phyloP scores from a whole-genome alignment of 805 yeast genomes.

The Metschnikowia anglica region DNA sequence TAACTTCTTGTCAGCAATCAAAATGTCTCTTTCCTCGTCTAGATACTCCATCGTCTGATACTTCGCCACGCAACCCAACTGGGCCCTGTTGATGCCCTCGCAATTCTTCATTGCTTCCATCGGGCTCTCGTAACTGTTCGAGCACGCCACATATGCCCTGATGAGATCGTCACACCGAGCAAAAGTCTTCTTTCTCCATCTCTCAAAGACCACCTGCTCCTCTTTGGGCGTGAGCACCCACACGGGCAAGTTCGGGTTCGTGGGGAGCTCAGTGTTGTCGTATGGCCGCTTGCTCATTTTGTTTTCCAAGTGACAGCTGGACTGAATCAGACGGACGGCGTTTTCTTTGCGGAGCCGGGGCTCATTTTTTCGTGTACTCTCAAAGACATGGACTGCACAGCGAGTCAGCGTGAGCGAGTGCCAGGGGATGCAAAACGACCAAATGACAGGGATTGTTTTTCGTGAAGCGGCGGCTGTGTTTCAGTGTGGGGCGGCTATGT shows the following conservation, averaged over 20 bases:
- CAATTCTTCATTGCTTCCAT: slow-evolving; percentile 68
- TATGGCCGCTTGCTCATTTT: slow-evolving; percentile 36
- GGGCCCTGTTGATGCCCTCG: slow-evolving; percentile 52
- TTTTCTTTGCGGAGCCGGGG: too few species aligned
- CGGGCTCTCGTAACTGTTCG: slow-evolving; percentile 54
- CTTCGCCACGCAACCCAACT: slow-evolving; percentile 61
- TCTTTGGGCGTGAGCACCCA: slow-evolving; percentile 80
- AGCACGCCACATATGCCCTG: slow-evolving; percentile 61
- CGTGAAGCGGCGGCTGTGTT: too few species aligned
- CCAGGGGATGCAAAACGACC: too few species aligned
- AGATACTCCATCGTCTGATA: slow-evolving; percentile 63
- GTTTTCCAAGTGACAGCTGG: neutral
- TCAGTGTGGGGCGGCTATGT: too few species aligned
- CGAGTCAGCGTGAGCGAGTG: too few species aligned
- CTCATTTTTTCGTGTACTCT: too few species aligned
- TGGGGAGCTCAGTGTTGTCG: slow-evolving; percentile 39
- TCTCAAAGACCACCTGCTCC: slow-evolving; percentile 67
- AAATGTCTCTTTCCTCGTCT: slow-evolving; percentile 66
- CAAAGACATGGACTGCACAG: too few species aligned
- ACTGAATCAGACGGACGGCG: too few species aligned
- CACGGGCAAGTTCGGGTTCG: slow-evolving; percentile 54
- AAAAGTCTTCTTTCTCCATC: slow-evolving; percentile 69
- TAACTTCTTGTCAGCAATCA: slow-evolving; percentile 56
- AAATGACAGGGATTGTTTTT: too few species aligned
- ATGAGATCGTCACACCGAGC: slow-evolving; percentile 67